These are phyloP conservation scores for Pseudogymnoascus sp. DNA, from an alignment of 2,329 filamentous ascomycete genomes.

Conservation along the genomic window DNA sequence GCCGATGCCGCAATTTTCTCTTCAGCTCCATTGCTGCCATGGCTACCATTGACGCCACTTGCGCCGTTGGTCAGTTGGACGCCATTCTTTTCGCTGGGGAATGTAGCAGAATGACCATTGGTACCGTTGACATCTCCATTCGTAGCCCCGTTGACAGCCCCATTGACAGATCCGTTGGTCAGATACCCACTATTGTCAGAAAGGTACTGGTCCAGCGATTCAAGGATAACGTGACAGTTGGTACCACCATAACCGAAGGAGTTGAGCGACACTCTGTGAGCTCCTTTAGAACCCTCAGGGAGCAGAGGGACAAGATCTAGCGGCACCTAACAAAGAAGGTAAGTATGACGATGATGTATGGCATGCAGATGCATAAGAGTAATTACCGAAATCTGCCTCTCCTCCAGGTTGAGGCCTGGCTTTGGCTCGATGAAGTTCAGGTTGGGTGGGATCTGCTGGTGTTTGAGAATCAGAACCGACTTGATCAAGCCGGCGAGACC, in stretches of 20 bases:
- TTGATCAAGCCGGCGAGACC: constrained; percentile 36
- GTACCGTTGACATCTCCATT: neutral
- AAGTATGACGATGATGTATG: neutral
- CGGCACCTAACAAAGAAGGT: neutral
- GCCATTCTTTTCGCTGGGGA: neutral
- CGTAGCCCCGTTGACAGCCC: too few species aligned
- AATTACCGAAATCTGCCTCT: constrained; percentile 10
- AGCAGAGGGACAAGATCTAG: constrained; percentile 8
- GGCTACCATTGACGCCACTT: neutral
- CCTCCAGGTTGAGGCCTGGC: constrained; percentile 1
- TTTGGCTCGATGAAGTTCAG: constrained; percentile 12
- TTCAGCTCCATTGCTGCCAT: neutral
- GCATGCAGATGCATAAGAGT: constrained; percentile 10
- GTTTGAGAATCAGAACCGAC: constrained; percentile 33
- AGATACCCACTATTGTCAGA: neutral
- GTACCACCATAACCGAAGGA: constrained; percentile 38
- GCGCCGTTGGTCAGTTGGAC: neutral
- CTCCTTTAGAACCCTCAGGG: neutral
- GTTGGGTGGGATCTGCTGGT: constrained; percentile 13
- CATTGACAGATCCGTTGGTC: neutral
- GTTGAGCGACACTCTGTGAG: constrained; percentile 14
- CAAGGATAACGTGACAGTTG: constrained; percentile 36
- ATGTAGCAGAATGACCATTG: neutral
- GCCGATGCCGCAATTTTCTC: neutral
- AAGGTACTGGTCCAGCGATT: constrained; percentile 12